These are phyloP conservation scores for Pleodorina starrii DNA, from an alignment of 139 green algal species.

Conservation along the genomic window DNA sequence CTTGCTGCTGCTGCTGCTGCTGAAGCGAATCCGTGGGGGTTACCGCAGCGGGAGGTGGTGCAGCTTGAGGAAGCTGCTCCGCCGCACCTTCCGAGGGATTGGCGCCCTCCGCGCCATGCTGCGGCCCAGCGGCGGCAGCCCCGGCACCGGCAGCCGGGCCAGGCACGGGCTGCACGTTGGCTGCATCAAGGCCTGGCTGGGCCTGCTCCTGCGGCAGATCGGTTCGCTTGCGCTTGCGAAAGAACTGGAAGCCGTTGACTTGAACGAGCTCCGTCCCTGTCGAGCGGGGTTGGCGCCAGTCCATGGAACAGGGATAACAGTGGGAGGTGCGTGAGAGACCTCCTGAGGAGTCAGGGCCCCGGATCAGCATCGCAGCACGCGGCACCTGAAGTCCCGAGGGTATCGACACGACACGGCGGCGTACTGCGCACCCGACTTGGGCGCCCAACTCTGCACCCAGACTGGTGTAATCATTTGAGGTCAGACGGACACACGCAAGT, in stretches of 20 bases:
- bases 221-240: not conserved
- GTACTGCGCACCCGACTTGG: no score
- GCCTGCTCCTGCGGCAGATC: not conserved
- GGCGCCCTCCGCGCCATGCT: not conserved
- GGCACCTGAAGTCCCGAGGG: no score
- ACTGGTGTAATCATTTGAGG: no score
- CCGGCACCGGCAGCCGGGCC: not conserved
- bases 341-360: no score
- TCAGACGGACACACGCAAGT: no score
- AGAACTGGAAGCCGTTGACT: not conserved
- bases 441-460: no score
- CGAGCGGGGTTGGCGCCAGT: not conserved
- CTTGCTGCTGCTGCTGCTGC: not conserved
- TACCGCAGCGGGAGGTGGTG: no score
- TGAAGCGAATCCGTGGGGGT: not conserved
- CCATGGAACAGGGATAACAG: not conserved
- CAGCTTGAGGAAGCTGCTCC: not conserved
- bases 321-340: no score
- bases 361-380: no score
- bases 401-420: no score
- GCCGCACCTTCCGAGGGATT: not conserved
- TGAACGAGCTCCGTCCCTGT: slow-evolving; percentile 33
- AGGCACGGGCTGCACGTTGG: not conserved
- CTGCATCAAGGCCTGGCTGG: not conserved
- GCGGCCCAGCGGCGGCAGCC: not conserved